Conservation (phyloP, 768 basidiomycete species). For the Zangia roseola region DNA sequence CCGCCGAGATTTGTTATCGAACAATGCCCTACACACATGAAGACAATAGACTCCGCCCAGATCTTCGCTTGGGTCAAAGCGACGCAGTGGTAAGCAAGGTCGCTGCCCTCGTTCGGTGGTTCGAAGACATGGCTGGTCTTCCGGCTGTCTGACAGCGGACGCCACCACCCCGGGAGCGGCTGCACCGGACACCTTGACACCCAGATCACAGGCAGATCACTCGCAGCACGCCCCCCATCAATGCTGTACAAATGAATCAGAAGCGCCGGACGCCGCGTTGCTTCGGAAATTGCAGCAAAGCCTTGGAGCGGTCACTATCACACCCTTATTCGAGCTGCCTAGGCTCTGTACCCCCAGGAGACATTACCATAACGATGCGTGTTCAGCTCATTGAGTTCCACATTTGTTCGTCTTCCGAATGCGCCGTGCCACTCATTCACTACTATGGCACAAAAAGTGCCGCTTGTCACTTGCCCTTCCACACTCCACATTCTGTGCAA, state of each 20-base stretch:
- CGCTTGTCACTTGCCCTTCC: slow-evolving; percentile 8
- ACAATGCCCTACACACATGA: slow-evolving; percentile 65
- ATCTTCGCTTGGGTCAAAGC: slow-evolving; percentile 66
- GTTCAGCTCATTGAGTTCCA: slow-evolving; percentile 8
- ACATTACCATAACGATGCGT: slow-evolving; percentile 16
- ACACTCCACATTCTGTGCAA: slow-evolving; percentile 19
- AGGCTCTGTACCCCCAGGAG: slow-evolving; percentile 12
- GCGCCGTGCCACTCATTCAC: slow-evolving; percentile 6
- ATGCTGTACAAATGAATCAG: slow-evolving; percentile 26
- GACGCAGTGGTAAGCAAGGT: slow-evolving; percentile 71
- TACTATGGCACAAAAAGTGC: slow-evolving; percentile 19
- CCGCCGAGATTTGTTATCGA: slow-evolving; percentile 71
- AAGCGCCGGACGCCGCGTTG: slow-evolving; percentile 22
- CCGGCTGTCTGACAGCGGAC: slow-evolving; percentile 12
- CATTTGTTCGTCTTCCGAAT: slow-evolving; percentile 9
- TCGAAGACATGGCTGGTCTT: slow-evolving; percentile 71
- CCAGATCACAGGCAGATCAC: slow-evolving; percentile 12
- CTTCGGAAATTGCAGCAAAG: slow-evolving; percentile 25
- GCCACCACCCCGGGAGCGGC: slow-evolving; percentile 13
- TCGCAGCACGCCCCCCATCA: slow-evolving; percentile 8
- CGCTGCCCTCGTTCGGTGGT: slow-evolving; percentile 64
- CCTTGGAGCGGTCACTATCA: slow-evolving; percentile 19
- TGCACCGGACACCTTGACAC: slow-evolving; percentile 7
- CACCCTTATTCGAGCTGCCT: slow-evolving; percentile 17
- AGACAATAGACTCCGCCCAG: slow-evolving; percentile 65